Evolutionary conservation across 192 early-diverging fungal genomes (phyloP), one percentile per base, ranked within the genome.

Genomic region (Gonapodya prolifera): DNA sequence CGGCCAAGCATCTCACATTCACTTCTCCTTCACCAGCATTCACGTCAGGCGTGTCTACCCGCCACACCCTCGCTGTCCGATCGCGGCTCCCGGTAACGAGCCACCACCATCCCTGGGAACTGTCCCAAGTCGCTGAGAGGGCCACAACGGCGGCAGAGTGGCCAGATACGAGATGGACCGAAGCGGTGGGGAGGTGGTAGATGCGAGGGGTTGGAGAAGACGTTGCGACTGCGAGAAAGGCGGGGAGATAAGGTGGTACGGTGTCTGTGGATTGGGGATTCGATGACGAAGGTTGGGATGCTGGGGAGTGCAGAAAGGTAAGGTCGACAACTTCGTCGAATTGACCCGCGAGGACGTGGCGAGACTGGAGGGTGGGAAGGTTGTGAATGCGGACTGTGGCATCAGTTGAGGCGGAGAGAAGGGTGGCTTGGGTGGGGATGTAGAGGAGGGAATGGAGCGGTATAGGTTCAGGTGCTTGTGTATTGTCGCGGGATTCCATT

Each of bases 281-380:
- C 23, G 23, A 8, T 61, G 45, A 8, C 8, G 8, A 16, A 23
- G 45, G 45, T 23, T 61, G 8, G 28, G 71, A 79, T 74, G 96
- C 91, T 1, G 87, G 81, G 29, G 84, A 80, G 45, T 8, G 45
- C n/a, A 95, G 83, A 36, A 93, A 93, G 0, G 83, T 83, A 70
- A 98, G 79, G 80, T 96, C 96, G 17, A 98, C 90, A 34, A 99
- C 89, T 78, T 99, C 98, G 76, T 99, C 94, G 77, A 98, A 98
- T 82, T 96, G 95, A 35, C 98, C 98, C 1, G 94, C 91, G 81
- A 98, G 91, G 82, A 96, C 93, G 77, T 91, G 8, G 45, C 45
- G 45, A 23, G 23, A 23, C 8, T 61, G 45, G 45, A 61, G 45
- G 23, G 82, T 79, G 8, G 78, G 75, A 13, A 91, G 81, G 23